phyloP scores from a whole-genome alignment of 768 basidiomycete species.

The Exidia glandulosa region DNA sequence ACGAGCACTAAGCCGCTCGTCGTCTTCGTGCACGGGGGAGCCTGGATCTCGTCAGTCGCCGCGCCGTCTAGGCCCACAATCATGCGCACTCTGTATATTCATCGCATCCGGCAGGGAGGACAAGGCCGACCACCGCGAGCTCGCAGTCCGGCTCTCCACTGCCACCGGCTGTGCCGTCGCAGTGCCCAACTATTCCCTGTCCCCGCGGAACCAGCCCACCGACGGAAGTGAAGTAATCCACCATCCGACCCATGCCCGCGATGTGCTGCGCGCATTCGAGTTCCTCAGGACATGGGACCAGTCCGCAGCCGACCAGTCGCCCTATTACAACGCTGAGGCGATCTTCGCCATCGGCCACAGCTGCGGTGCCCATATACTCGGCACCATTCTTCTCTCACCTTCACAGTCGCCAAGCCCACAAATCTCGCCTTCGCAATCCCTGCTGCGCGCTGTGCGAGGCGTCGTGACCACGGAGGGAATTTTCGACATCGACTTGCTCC shows the following conservation, averaged over 20 bases:
- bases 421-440: conserved; percentile 8
- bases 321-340: neutral
- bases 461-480: conserved; percentile 66
- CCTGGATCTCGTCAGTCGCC: conserved; percentile 60
- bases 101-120: conserved; percentile 67
- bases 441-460: conserved; percentile 37
- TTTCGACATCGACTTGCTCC: conserved; percentile 58
- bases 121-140: conserved; percentile 44
- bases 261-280: conserved; percentile 49
- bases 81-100: too few species aligned
- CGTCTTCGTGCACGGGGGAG: conserved; percentile 74
- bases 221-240: conserved; percentile 26
- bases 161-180: conserved; percentile 47
- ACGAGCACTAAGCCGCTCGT: conserved; percentile 30
- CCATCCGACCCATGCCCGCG: conserved; percentile 65
- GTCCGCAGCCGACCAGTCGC: conserved; percentile 13
- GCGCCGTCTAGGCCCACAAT: too few species aligned
- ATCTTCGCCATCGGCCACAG: conserved; percentile 68
- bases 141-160: conserved; percentile 43
- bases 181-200: conserved; percentile 46
- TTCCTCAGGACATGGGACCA: conserved; percentile 42
- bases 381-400: conserved; percentile 56
- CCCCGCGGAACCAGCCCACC: conserved; percentile 8
- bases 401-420: conserved; percentile 25
- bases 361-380: conserved; percentile 72